Conservation (phyloP, 139 green algal species). For the Yamagishiella unicocca region DNA sequence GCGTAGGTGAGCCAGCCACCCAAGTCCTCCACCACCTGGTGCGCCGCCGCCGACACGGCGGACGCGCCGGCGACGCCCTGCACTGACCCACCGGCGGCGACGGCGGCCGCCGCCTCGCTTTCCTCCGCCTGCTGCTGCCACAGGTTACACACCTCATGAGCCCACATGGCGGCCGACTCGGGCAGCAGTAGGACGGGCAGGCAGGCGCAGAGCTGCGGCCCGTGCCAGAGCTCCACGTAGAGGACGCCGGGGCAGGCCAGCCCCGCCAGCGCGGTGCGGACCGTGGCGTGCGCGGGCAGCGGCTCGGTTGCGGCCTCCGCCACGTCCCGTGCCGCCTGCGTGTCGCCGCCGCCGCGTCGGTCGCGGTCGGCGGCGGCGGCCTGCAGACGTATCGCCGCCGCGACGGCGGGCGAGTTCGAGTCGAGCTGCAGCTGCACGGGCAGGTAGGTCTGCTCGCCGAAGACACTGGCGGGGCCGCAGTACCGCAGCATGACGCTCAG, state of each 20-base stretch:
- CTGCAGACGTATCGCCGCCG: constrained; percentile 36
- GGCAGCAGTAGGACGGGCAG: constrained; percentile 44
- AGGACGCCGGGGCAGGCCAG: constrained; percentile 32
- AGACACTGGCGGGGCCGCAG: constrained; percentile 26
- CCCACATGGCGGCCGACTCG: constrained; percentile 6
- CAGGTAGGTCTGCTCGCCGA: constrained; percentile 45
- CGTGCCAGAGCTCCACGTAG: constrained; percentile 51
- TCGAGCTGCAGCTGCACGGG: constrained; percentile 44
- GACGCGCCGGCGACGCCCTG: neutral
- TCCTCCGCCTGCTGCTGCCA: constrained; percentile 39
- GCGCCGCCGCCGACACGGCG: neutral
- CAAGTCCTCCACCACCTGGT: constrained; percentile 43
- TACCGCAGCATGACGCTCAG: constrained; percentile 42
- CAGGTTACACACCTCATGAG: constrained; percentile 29
- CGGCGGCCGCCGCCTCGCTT: constrained; percentile 7
- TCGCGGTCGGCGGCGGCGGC: constrained; percentile 27
- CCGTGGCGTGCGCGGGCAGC: constrained; percentile 20
- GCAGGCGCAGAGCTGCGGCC: constrained; percentile 39
- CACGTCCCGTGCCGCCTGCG: constrained; percentile 37
- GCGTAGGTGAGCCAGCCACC: constrained; percentile 42
- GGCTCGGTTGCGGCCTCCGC: neutral
- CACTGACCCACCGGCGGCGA: no score
- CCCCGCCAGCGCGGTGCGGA: constrained; percentile 5
- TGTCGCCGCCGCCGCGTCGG: constrained; percentile 18
- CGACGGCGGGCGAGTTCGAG: constrained; percentile 30